Evolutionary conservation across 805 yeast genomes (phyloP), one percentile per base, ranked within the genome.

Genomic region (Brettanomyces naardenensis): DNA sequence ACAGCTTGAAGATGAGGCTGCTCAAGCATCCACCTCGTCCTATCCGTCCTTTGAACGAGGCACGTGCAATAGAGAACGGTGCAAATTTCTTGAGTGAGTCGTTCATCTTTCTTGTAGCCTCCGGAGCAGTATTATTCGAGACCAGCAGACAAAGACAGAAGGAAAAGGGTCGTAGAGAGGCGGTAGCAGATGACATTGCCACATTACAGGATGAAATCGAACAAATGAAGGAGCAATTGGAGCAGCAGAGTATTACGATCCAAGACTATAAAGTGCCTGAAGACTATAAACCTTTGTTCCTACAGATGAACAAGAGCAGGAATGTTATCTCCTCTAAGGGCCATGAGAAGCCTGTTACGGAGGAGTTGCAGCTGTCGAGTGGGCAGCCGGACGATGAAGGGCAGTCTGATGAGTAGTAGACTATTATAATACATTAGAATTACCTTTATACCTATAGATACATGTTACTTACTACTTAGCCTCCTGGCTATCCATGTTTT

Each of bases 91-190:
- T 86, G 10, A 80, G 90, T 32, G 95, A 86, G 54, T 55, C 78
- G 23, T 80, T 86, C 51, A 76, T 86, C 15, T 86, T 87, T 48
- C 64, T 80, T 20, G 90, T 87, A 19, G 95, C 92, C 1, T 92
- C 94, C 4, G 69, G 80, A 1, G 67, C 83, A 38, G 77, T 87
- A 9, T 51, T 86, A 10, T 84, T 71, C 53, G 95, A 87, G 54
- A 71, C 84, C 20, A 66, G 71, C 49, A 68, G 90, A 47, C 75
- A 82, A 33, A 65, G 85, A 29, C 69, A 71, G 50, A 82, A 81
- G 59, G 85, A 80, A 44, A 57, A 63, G 38, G 63, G 64, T 28
- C 71, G 85, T 42, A 69, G 80, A 41, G 87, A 78, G 40, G 67
- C 71, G 0, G 71, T 84, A 5, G 75, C 74, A n/a, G 88, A 80